Evolutionary conservation across 345 rosid species (phyloP).

Genomic region (Limnanthes douglasii): DNA sequence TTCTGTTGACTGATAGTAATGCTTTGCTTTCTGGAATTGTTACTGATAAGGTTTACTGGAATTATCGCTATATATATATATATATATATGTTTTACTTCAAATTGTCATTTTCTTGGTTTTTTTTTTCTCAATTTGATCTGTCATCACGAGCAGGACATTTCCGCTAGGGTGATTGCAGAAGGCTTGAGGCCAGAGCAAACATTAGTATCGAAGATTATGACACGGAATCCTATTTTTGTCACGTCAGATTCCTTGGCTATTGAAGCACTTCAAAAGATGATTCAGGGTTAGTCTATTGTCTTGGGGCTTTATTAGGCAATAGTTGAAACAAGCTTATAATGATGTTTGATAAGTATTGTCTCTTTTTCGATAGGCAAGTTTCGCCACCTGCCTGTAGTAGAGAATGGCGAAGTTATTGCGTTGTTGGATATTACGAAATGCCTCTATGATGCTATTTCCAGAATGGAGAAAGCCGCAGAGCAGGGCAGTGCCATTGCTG

Average conservation of each 20-base stretch:
- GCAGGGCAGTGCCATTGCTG: conserved; percentile 93
- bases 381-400: conserved; percentile 96
- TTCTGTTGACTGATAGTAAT: conserved; percentile 75
- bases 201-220: conserved; percentile 81
- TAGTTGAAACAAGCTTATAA: not conserved
- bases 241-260: conserved; percentile 66
- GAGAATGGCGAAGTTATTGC: conserved; percentile 99
- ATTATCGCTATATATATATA: not conserved
- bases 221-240: conserved; percentile 88
- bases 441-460: conserved; percentile 93
- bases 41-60: conserved; percentile 52
- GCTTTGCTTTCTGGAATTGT: conserved; percentile 87
- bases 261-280: conserved; percentile 97
- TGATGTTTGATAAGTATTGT: not conserved
- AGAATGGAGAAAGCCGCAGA: conserved; percentile 99
- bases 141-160: conserved; percentile 35
- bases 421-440: conserved; percentile 83
- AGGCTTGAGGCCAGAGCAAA: conserved; percentile 85
- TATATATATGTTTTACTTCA: not conserved
- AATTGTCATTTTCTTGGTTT: not conserved
- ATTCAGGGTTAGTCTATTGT: conserved; percentile 50
- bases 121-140: not conserved
- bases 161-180: conserved; percentile 85
- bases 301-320: not conserved
- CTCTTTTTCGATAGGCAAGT: conserved; percentile 40